Conservation (phyloP, 148 eudicot species). For the Nepenthes gracilis region DNA sequence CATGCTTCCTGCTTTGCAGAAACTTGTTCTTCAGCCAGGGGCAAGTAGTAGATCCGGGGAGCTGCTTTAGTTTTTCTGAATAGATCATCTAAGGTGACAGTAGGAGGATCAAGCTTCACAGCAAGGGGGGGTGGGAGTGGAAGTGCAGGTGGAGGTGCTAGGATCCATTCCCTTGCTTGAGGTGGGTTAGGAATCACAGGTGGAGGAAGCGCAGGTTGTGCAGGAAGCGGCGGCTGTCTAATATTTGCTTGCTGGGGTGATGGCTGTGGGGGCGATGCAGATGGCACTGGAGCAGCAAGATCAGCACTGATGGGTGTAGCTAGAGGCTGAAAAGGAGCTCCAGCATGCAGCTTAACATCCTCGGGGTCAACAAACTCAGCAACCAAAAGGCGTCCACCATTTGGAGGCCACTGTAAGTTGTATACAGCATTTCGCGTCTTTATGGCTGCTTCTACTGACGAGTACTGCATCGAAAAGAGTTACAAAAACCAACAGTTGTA, state of each 20-base stretch:
- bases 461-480: constrained; percentile 37
- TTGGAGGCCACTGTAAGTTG: constrained; percentile 90
- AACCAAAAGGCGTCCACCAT: constrained; percentile 69
- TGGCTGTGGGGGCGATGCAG: constrained; percentile 29
- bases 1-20: not conserved
- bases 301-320: constrained; percentile 32
- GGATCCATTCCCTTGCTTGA: constrained; percentile 40
- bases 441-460: constrained; percentile 78
- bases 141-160: constrained; percentile 20
- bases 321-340: constrained; percentile 40
- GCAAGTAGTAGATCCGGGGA: constrained; percentile 87
- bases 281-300: constrained; percentile 16
- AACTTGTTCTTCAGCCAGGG: constrained; percentile 79
- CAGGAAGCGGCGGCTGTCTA: constrained; percentile 32
- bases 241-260: constrained; percentile 42
- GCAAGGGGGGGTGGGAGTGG: constrained; percentile 34
- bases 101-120: constrained; percentile 67
- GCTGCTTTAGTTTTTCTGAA: constrained; percentile 82
- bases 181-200: constrained; percentile 57
- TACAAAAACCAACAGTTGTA: not conserved
- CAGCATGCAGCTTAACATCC: constrained; percentile 60
- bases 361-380: constrained; percentile 91
- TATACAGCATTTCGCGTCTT: constrained; percentile 81
- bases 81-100: constrained; percentile 82
- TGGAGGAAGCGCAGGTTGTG: constrained; percentile 49